Evolutionary conservation across 169 alveolate species (phyloP), one percentile per base, ranked within the genome.

Genomic region (Eimeria sp.): DNA sequence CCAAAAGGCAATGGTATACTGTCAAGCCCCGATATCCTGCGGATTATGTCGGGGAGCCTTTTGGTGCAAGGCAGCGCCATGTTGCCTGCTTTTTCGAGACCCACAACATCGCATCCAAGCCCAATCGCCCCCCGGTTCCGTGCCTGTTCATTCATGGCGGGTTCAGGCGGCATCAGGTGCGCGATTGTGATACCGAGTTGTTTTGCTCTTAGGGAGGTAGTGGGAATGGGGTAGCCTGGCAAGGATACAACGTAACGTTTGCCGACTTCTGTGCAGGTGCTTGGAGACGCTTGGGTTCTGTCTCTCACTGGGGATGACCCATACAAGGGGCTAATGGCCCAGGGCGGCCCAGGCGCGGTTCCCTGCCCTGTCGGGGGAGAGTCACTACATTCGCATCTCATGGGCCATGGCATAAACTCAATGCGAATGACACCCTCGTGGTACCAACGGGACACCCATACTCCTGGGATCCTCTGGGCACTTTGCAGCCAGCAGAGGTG

Each of bases 401-500:
- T 93, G 94, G 82, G 96, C 3, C 93, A 88, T 25, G 76, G 94
- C 72, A 70, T 93, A 51, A 73, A 80, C n/a, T 83, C 96, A 63
- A 88, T 93, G 94, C 94, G 96, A 65, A 47, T 93, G 94, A 54
- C 80, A 65, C 96, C 96, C 16, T 93, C 96, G 67, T 83, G 90
- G 88, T 93, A 93, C 30, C 90, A 80, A 18, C 96, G 96, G 27
- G 96, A 93, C 47, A 93, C 96, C 67, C 96, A 93, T 67, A 93
- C 94, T 54, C 96, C 96, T 11, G 96, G 96, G 54, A 67, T 93
- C 40, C 94, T 93, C 27, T 93, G 96, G 96, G 96, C 94, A 6
- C 94, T 93, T n/a, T 93, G 96, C 76, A 83, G 96, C 78, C 96
- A 93, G 80, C 96, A 93, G 80, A 54, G 96, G 40, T 93, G 96